Conservation (phyloP, 768 basidiomycete species). For the Trametes gibbosa region DNA sequence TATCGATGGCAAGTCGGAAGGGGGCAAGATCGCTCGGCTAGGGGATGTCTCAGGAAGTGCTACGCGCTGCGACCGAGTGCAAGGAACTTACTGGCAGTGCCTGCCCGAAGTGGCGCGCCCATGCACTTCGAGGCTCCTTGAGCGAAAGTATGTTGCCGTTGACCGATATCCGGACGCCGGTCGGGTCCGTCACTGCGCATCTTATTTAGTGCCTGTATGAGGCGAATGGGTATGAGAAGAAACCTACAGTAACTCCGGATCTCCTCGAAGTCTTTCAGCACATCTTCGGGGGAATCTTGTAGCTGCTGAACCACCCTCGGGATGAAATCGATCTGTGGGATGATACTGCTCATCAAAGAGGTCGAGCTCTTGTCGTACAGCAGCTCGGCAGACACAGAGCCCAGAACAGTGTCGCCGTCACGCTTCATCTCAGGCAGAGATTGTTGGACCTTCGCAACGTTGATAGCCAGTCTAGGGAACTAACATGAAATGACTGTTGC, state of each 20-base stretch:
- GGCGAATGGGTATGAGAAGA: not conserved
- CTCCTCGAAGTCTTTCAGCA: slow-evolving; percentile 72
- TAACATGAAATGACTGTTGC: not conserved
- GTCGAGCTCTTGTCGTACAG: slow-evolving; percentile 70
- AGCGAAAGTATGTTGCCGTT: slow-evolving; percentile 81
- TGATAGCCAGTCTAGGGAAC: slow-evolving; percentile 66
- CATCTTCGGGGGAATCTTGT: slow-evolving; percentile 66
- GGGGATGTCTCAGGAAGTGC: not conserved
- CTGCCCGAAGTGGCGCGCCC: slow-evolving; percentile 66
- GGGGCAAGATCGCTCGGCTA: slow-evolving; percentile 59
- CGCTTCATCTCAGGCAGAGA: slow-evolving; percentile 89
- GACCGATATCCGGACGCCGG: slow-evolving; percentile 84
- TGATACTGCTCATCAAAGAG: slow-evolving; percentile 61
- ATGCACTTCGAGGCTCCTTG: slow-evolving; percentile 66
- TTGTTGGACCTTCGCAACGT: slow-evolving; percentile 85
- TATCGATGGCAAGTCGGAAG: slow-evolving; percentile 62
- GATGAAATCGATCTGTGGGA: slow-evolving; percentile 75
- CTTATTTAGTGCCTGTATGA: not conserved
- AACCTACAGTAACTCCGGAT: slow-evolving; percentile 66
- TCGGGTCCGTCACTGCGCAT: slow-evolving; percentile 74
- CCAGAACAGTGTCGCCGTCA: slow-evolving; percentile 77
- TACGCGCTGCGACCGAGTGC: not conserved
- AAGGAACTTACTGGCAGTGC: slow-evolving; percentile 51
- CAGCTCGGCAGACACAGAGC: slow-evolving; percentile 64
- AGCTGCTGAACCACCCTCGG: slow-evolving; percentile 71